Base-by-base conservation (phyloP, 2,329 filamentous ascomycete species). In the Fusarium sp. region DNA sequence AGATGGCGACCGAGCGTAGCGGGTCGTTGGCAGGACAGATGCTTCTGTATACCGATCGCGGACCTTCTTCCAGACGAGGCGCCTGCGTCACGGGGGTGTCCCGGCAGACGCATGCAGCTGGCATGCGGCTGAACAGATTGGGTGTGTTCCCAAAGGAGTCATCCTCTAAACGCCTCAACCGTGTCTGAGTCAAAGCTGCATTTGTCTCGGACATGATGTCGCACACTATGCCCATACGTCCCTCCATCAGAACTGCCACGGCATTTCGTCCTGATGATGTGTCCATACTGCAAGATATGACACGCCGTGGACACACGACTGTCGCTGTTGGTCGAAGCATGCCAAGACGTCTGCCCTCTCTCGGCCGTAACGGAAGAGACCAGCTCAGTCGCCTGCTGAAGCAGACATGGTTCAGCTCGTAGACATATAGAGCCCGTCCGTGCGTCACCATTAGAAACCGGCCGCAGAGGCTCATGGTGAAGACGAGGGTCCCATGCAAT, bases 1-100 rank as follows among this genome's bases (percentile, higher is more conserved):
- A 92, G 36, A 93, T 88, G 1, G 91, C 88, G 11, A 92, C 87
- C 42, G 89, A 91, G n/a, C 88, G 86, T 14, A 91, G 91, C 17
- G 88, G 88, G 70, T 92, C 90, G 62, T 92, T 87, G 40, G 87
- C 81, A 2, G 87, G 89, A 76, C 91, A 92, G 44, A 93, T 77
- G 69, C 88, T 84, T 44, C 85, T 83, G 75, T 81, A 82, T 42
- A 81, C 70, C 49, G 74, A 79, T 59, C 77, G 74, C 35, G 76
- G 73, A 17, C 79, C 79, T 38, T 77, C 80, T 70, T 83, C 82
- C 9, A 81, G 68, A 12, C 76, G 77, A 63, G 82, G 71, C 4
- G 77, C 67, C 24, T 57, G 58, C n/a, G 67, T 66, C 11, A 67
- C 69, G 5, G 77, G 66, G n/a, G 66, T 71, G 20, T 67, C 69